A percentile compares a stretch with the other conserved stretches of the same genome.
Evolutionary conservation across 2,329 filamentous ascomycete species (phyloP).

Genomic region (Fusarium subglutinans): DNA sequence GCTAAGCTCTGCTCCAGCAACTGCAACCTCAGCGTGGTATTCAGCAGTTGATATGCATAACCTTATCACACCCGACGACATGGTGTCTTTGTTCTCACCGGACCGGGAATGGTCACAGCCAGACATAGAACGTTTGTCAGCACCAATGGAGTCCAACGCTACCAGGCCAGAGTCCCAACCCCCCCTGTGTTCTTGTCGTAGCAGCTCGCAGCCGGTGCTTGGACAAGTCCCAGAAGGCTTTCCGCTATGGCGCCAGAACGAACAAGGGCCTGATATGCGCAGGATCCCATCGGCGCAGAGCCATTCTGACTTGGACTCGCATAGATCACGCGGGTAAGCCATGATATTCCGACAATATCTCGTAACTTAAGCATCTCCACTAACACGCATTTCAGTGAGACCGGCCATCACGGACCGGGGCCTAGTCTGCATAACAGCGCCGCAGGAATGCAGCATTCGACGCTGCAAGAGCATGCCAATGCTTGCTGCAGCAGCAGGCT

Average conservation of each 20-base stretch:
- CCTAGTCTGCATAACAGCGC: background rate
- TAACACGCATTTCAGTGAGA: background rate
- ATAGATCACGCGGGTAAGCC: background rate
- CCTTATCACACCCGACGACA: background rate
- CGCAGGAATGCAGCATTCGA: background rate
- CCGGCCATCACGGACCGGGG: background rate
- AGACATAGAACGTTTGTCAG: background rate
- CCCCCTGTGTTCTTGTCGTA: background rate
- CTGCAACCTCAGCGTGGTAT: background rate
- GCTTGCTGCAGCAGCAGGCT: background rate
- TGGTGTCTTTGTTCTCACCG: background rate
- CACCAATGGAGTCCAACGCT: background rate
- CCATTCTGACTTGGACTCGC: background rate
- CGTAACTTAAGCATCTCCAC: background rate
- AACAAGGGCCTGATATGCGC: background rate
- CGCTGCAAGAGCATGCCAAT: background rate
- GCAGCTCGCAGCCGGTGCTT: background rate
- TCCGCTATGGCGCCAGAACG: background rate
- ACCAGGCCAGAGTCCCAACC: background rate
- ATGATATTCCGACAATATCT: background rate
- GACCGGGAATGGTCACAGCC: background rate
- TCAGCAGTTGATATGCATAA: fast-evolving
- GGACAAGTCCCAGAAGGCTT: background rate
- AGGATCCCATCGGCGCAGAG: background rate
- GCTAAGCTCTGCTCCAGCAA: background rate